These are phyloP conservation scores for Podosphaera aphanis DNA, from an alignment of 2,329 filamentous ascomycete species.

Conservation along the genomic window DNA sequence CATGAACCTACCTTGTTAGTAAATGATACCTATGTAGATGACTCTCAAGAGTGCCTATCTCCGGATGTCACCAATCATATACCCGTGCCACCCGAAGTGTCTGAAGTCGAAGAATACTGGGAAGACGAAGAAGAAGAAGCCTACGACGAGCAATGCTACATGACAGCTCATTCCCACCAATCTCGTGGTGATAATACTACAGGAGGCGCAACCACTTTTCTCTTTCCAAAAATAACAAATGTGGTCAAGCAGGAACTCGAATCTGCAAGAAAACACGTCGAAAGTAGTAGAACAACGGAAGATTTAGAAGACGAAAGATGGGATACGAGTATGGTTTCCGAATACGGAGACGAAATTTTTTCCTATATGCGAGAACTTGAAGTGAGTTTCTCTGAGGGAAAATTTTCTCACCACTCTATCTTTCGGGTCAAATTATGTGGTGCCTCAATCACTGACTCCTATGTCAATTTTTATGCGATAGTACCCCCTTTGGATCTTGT, in stretches of 20 bases:
- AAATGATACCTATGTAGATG: neutral
- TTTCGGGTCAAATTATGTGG: neutral
- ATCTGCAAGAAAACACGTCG: constrained; percentile 21
- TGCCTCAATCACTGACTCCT: too few species aligned
- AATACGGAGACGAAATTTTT: constrained; percentile 93
- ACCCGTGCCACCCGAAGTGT: constrained; percentile 3
- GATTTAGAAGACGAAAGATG: constrained; percentile 74
- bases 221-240: constrained; percentile 49
- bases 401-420: neutral
- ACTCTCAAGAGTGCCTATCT: neutral
- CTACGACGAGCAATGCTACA: constrained; percentile 43
- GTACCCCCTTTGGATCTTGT: too few species aligned
- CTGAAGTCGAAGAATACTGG: neutral
- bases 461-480: neutral
- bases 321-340: constrained; percentile 94
- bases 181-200: constrained; percentile 55
- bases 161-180: constrained; percentile 55
- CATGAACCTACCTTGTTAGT: too few species aligned
- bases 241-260: constrained; percentile 53
- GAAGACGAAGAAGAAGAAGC: constrained; percentile 40
- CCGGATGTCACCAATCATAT: neutral
- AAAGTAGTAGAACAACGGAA: constrained; percentile 27
- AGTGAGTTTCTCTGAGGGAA: constrained; percentile 24
- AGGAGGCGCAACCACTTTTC: constrained; percentile 34
- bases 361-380: constrained; percentile 75